Base-by-base conservation (phyloP, 2,329 filamentous ascomycete genomes). In the Fusarium dimerum region DNA sequence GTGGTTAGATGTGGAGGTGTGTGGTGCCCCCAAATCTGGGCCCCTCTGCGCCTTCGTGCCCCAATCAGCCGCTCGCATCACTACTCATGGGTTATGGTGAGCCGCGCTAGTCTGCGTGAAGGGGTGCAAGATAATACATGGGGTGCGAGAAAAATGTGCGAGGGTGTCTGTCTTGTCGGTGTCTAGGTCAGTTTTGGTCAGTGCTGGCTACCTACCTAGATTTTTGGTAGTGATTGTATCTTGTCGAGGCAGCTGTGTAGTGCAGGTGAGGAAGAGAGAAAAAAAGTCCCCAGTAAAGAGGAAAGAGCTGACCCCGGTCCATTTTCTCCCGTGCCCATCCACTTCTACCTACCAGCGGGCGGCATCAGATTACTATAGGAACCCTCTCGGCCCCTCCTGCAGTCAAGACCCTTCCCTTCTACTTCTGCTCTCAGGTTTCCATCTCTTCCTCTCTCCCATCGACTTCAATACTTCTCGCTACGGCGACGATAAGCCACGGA, bases 11-110 rank as follows among this genome's bases (percentile, higher is more conserved):
- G 32, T 36, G 10, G 10, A 36, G 13, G 13, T 11, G 32, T 36
- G 32, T 36, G 32, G 13, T 55, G 51, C 51, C 51, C 52, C 52
- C 52, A 48, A 48, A 54, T 44, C 45, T 44, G 10, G 40, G 43
- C 44, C 52, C 55, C 44, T 50, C 44, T 52, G 43, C 44, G 50
- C 55, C 44, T 50, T 46, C 52, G 41, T 52, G 51, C 47, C 51
- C 57, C 59, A 63, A 60, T 63, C 59, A 61, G 52, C 51, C 54
- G 56, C 58, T 48, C 45, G 54, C 52, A 59, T 50, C 54, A 62
- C 52, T 54, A 50, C 62, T 63, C 54, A 64, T 61, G 62, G 60
- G 62, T 58, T 56, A 60, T 9, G 13, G 32, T 26, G 32, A 36
- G 32, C 32, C 32, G 32, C 32, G 57, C 62, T 56, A 61, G 60